These are phyloP conservation scores for Hymenoscyphus albidus DNA, from an alignment of 2,329 filamentous ascomycete genomes.

Conservation along the genomic window DNA sequence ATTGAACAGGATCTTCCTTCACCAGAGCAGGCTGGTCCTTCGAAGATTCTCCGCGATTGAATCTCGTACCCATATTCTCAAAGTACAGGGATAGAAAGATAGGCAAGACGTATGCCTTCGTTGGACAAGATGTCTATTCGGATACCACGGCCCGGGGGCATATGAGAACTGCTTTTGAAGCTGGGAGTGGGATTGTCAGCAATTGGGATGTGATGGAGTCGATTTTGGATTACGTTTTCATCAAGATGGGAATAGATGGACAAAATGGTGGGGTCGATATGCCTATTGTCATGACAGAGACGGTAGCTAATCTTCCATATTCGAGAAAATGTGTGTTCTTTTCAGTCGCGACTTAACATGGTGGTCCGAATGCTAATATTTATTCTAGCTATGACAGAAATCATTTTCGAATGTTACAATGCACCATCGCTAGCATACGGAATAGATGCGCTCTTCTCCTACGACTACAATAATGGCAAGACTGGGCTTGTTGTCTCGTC, in stretches of 20 bases:
- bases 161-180: constrained; percentile 85
- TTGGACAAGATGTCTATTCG: constrained; percentile 88
- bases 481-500: constrained; percentile 89
- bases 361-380: neutral
- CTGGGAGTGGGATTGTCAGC: constrained; percentile 83
- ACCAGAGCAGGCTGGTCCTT: constrained; percentile 96
- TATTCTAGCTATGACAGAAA: constrained; percentile 83
- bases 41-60: constrained; percentile 74
- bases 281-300: constrained; percentile 92
- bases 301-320: constrained; percentile 86
- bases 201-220: constrained; percentile 99
- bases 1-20: constrained; percentile 68
- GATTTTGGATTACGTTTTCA: constrained; percentile 87
- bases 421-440: constrained; percentile 89
- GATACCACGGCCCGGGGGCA: constrained; percentile 91
- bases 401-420: constrained; percentile 92
- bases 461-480: constrained; percentile 77
- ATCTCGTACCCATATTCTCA: constrained; percentile 84
- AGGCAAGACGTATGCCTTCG: constrained; percentile 86
- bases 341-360: neutral
- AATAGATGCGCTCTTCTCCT: constrained; percentile 95
- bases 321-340: constrained; percentile 71
- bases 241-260: constrained; percentile 85
- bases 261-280: constrained; percentile 71
- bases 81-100: constrained; percentile 94